Evolutionary conservation across 2,329 filamentous ascomycete species (phyloP).

Genomic region (Trichoderma cornu-damae): DNA sequence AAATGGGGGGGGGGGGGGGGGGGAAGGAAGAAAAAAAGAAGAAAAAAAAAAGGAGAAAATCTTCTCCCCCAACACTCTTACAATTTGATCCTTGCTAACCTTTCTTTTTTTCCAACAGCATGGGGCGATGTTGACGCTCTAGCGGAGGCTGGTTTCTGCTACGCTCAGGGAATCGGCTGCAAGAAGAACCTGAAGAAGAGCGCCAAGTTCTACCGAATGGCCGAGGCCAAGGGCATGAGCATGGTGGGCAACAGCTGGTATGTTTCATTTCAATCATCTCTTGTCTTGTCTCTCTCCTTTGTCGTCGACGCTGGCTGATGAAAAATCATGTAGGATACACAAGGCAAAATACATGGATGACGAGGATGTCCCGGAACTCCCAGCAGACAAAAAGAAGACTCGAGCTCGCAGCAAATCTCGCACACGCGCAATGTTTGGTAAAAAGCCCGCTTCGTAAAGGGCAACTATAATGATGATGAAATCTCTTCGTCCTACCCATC

Average conservation of each 20-base stretch:
- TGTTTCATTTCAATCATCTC: conserved; percentile 35
- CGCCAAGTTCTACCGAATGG: conserved; percentile 82
- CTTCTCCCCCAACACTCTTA: too few relatives aligned
- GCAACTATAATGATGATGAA: conserved; percentile 28
- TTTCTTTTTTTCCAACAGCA: conserved; percentile 46
- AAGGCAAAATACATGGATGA: conserved; percentile 82
- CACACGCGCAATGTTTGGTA: conserved; percentile 66
- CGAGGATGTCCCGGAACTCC: conserved; percentile 43
- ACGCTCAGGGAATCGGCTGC: conserved; percentile 85
- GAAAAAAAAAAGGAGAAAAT: too few relatives aligned
- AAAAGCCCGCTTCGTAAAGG: conserved; percentile 29
- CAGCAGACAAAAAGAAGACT: conserved; percentile 55
- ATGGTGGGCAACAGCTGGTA: conserved; percentile 99
- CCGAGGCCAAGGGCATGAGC: conserved; percentile 88
- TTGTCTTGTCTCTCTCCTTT: neutral
- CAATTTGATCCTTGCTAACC: conserved; percentile 22
- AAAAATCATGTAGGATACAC: conserved; percentile 66
- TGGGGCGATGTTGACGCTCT: conserved; percentile 96
- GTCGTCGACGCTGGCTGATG: neutral
- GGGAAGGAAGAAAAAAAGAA: too few relatives aligned
- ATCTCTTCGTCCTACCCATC: conserved; percentile 30
- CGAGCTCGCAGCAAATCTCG: conserved; percentile 64
- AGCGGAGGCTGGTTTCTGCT: conserved; percentile 92
- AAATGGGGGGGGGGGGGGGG: too few relatives aligned
- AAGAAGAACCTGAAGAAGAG: conserved; percentile 96